Conservation (phyloP, 2,329 filamentous ascomycete genomes). For the Thermoascus crustaceus region DNA sequence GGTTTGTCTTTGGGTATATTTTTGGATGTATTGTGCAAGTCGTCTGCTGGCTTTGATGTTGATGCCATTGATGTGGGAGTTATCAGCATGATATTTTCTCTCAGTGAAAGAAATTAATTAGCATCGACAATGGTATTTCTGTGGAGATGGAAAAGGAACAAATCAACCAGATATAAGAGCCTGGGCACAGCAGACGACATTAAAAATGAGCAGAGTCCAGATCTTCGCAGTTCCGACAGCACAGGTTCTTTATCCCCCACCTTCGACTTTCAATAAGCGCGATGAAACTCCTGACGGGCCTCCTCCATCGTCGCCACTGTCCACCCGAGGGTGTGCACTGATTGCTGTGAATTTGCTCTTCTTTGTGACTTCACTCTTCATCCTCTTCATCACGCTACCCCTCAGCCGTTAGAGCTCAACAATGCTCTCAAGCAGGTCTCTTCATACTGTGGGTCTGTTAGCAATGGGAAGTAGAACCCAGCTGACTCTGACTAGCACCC, state of each 20-base stretch:
- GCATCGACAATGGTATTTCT: not conserved
- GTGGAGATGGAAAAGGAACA: not conserved
- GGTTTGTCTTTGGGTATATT: no score
- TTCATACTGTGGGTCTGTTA: not conserved
- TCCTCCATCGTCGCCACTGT: not conserved
- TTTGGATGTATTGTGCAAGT: no score
- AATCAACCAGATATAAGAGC: not conserved
- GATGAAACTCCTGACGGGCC: not conserved
- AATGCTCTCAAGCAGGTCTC: not conserved
- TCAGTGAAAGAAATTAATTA: no score
- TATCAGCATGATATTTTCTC: no score
- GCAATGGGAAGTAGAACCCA: not conserved
- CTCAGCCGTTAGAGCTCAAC: not conserved
- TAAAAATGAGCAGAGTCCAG: not conserved
- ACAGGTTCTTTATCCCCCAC: not conserved
- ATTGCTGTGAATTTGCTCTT: not conserved
- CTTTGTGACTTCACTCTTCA: not conserved
- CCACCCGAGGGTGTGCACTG: not conserved
- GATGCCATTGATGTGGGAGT: no score
- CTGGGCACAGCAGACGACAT: not conserved
- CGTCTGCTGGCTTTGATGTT: no score
- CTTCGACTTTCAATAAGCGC: not conserved
- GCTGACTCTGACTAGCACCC: constrained; percentile 6
- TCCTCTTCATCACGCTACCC: not conserved
- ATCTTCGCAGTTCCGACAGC: not conserved